Evolutionary conservation across 2,329 filamentous ascomycete genomes (phyloP).

Genomic region (Beauveria varroae): DNA sequence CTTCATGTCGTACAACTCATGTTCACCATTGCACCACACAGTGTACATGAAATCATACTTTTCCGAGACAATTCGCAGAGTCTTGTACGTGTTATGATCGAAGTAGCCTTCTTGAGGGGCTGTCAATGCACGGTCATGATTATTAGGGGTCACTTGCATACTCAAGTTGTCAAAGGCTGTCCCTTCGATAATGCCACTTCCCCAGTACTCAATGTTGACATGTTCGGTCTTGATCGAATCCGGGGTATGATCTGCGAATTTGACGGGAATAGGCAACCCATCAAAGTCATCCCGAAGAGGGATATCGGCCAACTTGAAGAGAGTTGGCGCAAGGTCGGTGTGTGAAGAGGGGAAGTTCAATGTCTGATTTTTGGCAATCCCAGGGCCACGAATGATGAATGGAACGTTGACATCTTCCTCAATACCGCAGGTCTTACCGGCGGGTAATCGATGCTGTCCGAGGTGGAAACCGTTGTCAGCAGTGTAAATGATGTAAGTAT

Average conservation of each 20-base stretch:
- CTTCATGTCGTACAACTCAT: constrained; percentile 42
- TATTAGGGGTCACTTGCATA: background rate
- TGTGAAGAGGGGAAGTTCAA: constrained; percentile 39
- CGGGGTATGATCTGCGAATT: background rate
- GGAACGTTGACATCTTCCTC: constrained; percentile 47
- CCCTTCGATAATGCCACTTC: constrained; percentile 22
- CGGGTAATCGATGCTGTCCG: constrained; percentile 43
- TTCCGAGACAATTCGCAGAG: constrained; percentile 35
- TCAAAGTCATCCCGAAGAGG: constrained; percentile 41
- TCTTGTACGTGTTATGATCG: constrained; percentile 45
- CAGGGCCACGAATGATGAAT: constrained; percentile 42
- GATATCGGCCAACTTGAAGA: constrained; percentile 33
- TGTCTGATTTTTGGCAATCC: constrained; percentile 29
- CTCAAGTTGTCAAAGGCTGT: constrained; percentile 15
- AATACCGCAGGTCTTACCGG: constrained; percentile 43
- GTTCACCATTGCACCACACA: constrained; percentile 43
- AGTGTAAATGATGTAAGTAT: constrained; percentile 45
- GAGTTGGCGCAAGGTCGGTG: constrained; percentile 47
- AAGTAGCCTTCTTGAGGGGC: constrained; percentile 15
- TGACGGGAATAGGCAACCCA: constrained; percentile 37
- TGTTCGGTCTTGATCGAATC: constrained; percentile 33
- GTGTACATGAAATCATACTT: constrained; percentile 47
- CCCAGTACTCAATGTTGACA: constrained; percentile 46
- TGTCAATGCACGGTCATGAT: constrained; percentile 14
- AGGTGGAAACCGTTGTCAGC: constrained; percentile 48